Base-by-base conservation (phyloP, 2,329 filamentous ascomycete genomes). In the Fulvia fulva region DNA sequence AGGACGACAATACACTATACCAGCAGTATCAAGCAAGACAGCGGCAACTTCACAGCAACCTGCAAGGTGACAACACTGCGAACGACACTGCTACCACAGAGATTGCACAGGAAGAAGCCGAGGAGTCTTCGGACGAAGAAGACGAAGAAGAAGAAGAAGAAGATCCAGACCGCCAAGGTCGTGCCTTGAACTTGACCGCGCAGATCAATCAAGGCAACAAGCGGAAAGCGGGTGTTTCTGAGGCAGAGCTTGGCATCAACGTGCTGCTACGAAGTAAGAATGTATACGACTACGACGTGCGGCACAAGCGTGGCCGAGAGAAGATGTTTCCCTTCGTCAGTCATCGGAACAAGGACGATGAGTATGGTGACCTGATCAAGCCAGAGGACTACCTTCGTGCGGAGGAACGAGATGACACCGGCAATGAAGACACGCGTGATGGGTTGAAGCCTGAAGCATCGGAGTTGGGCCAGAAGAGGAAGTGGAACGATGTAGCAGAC, bases 111-210 rank as follows among this genome's bases (percentile, higher is more conserved):
- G 92, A 96, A 66, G 88, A 88, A 55, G 92, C 88, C 1, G 91
- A 91, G 0, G 91, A 92, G 60, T 92, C 89, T 0, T 93, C 90
- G 0, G 90, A 91, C 1, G 87, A 89, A 51, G 93, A 90, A 0
- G 92, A 96, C 67, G 91, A 94, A 63, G 92, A 91, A 0, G 92
- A 96, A 61, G 92, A 96, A 63, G 92, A 91, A 0, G 92, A 96
- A 61, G 92, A 96, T 62, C 86, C 87, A 25, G 90, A 96, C 68
- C 89, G 95, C 62, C 93, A 97, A 75, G 93, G 93, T 59, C 91
- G 93, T 70, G 90, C 91, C 6, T 78, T 99, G 34, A 97, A 96
- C 63, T 87, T 94, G 5, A 92, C 92, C 0, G 88, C 90, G 0
- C 90, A 90, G 0, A 81, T 97, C 67, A 90, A 88, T 8, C 91